phyloP scores from a whole-genome alignment of 495 filamentous ascomycete species.

The Aspergillus sparsus region DNA sequence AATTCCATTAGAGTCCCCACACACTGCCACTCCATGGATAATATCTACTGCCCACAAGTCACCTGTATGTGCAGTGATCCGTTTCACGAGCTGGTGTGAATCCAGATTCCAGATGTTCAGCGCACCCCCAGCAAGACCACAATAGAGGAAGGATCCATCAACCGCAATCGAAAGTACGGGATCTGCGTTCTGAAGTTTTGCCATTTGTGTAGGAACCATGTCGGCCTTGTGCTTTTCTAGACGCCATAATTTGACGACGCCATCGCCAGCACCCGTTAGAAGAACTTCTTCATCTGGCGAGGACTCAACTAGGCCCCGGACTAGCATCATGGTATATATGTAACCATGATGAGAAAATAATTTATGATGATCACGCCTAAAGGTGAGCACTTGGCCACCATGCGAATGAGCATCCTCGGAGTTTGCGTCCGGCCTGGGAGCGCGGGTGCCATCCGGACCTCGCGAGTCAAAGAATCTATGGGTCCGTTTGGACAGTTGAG shows the following conservation, averaged over 20 bases:
- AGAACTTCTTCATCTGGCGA: slow-evolving; percentile 73
- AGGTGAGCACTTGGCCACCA: slow-evolving; percentile 72
- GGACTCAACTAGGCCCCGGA: slow-evolving; percentile 62
- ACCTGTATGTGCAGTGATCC: slow-evolving; percentile 73
- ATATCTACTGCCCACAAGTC: slow-evolving; percentile 86
- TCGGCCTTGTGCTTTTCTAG: slow-evolving; percentile 52
- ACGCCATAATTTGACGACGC: slow-evolving; percentile 87
- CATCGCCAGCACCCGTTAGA: slow-evolving; percentile 90
- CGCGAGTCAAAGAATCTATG: slow-evolving; percentile 94
- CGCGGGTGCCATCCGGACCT: slow-evolving; percentile 76
- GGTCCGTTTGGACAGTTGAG: slow-evolving; percentile 77
- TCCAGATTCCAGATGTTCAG: slow-evolving; percentile 97
- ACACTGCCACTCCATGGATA: slow-evolving; percentile 80
- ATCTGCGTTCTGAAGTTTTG: slow-evolving; percentile 76
- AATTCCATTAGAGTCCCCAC: slow-evolving; percentile 75
- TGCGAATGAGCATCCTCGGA: slow-evolving; percentile 41
- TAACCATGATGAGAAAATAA: slow-evolving; percentile 95
- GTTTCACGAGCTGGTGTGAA: slow-evolving; percentile 84
- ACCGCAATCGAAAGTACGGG: slow-evolving; percentile 80
- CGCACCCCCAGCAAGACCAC: slow-evolving; percentile 83
- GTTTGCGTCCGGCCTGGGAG: slow-evolving; percentile 61
- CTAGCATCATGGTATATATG: slow-evolving; percentile 89
- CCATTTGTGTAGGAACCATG: slow-evolving; percentile 54
- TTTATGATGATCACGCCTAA: slow-evolving; percentile 76
- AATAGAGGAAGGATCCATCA: slow-evolving; percentile 87